Conservation (phyloP, 148 eudicot species). For the Suaeda aralocaspica region DNA sequence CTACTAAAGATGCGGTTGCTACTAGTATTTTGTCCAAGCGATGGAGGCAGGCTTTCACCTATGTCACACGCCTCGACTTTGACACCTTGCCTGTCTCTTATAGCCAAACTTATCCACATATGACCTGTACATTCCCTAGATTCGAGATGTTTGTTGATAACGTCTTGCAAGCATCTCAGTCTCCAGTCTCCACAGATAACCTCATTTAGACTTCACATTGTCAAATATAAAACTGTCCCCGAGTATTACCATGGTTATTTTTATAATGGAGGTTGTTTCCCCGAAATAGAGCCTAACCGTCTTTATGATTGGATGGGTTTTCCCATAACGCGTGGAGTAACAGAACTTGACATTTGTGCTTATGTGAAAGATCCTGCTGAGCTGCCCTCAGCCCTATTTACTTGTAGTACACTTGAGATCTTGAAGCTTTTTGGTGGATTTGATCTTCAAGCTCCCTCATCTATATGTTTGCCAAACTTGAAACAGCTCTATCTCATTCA, state of each 20-base stretch:
- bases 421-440: neutral
- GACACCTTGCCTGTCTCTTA: no score
- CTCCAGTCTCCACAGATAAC: neutral
- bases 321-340: neutral
- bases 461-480: conserved; percentile 14
- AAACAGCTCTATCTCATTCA: neutral
- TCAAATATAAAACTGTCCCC: no score
- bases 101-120: no score
- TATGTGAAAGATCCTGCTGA: neutral
- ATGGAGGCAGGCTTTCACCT: no score
- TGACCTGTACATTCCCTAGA: no score
- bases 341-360: neutral
- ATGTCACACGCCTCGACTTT: no score
- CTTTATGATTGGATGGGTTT: conserved; percentile 14
- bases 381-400: neutral
- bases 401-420: conserved; percentile 10
- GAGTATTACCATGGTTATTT: neutral
- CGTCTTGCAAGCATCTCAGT: conserved; percentile 1
- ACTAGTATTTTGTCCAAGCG: no score
- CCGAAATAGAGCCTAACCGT: neutral
- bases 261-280: neutral
- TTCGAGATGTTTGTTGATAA: conserved; percentile 8
- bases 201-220: conserved; percentile 7
- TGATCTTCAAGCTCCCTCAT: conserved; percentile 1
- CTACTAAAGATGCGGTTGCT: no score